Base-by-base conservation (phyloP, 768 basidiomycete genomes). In the Kwoniella sp. region DNA sequence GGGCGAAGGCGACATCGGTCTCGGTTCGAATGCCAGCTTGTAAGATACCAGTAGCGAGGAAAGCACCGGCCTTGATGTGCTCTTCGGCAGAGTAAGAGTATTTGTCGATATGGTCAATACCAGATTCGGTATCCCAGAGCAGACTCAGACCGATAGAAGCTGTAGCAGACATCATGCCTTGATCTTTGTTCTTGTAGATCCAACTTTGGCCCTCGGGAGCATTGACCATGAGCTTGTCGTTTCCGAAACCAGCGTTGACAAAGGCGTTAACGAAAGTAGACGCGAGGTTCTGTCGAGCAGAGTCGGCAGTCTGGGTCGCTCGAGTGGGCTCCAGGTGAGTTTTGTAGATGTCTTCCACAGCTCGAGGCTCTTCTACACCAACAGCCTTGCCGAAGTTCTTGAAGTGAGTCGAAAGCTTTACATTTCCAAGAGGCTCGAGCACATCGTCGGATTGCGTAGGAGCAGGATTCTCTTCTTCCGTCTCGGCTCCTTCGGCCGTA, bases 181-280 rank as follows among this genome's bases (percentile, higher is more conserved):
- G 92, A 58, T 97, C 95, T 83, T 98, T 98, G 84, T 98, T 98
- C 86, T 98, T 98, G 85, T 98, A 99, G 63, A 99, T 92, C 93
- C 93, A 99, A 73, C 92, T 94, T 81, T 87, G 91, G 15, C 96
- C 95, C 75, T 96, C 94, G 65, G 93, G 91, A 1, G 93, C 95
- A 76, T 89, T 90, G 4, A 94, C 93, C 92, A 99, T 95, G 59
- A 99, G 86, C 79, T 96, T 97, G 81, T 99, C 96, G 79, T 99
- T 99, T 25, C 93, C 93, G 76, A 94, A 99, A 0, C 95, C 96
- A 50, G 93, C 95, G 75, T 99, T 99, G 58, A 97, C 95, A 66
- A 98, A 99, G 1, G 93, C 96, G 75, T 99, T 98, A 68, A 99
- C 96, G 69, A 98, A 98, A 0, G 95, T 96, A 2, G 93, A 91